Percentiles rank a stretch among this genome's conserved stretches.
phyloP scores from a whole-genome alignment of 1,139 yeast genomes.

The Geotrichum reessii region DNA sequence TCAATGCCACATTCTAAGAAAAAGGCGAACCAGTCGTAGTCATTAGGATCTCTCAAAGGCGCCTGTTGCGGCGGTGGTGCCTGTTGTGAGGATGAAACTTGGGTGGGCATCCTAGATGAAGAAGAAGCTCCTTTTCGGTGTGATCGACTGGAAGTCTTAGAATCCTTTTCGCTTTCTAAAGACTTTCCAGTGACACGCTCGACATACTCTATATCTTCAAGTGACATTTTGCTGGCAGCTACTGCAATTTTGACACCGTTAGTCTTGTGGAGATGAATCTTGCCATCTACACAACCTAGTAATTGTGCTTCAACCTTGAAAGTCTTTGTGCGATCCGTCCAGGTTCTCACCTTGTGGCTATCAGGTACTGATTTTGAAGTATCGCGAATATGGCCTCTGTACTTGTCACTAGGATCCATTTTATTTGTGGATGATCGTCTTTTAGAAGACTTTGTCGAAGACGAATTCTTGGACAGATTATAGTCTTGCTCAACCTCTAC shows the following conservation, averaged over 20 bases:
- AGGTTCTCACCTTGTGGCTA: slow-evolving; percentile 76
- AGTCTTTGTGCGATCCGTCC: slow-evolving; percentile 94
- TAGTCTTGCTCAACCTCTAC: slow-evolving; percentile 54
- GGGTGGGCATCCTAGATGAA: background rate
- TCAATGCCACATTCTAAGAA: slow-evolving; percentile 92
- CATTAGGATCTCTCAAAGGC: slow-evolving; percentile 24
- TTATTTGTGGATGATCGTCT: background rate
- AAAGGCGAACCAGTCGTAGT: slow-evolving; percentile 95
- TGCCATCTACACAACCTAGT: slow-evolving; percentile 88
- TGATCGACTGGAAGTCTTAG: background rate
- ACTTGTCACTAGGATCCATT: background rate
- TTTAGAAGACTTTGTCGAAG: slow-evolving; percentile 4
- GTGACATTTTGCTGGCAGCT: slow-evolving; percentile 74
- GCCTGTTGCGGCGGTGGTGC: background rate
- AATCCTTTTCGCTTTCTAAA: slow-evolving; percentile 33
- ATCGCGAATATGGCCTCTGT: background rate
- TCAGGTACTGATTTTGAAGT: slow-evolving; percentile 48
- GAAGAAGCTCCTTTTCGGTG: background rate
- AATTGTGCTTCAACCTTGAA: slow-evolving; percentile 97
- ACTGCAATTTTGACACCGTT: slow-evolving; percentile 98
- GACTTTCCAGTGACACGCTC: slow-evolving; percentile 73
- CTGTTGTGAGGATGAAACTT: background rate
- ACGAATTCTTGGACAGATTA: slow-evolving; percentile 19
- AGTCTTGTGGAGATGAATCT: slow-evolving; percentile 85
- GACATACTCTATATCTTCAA: slow-evolving; percentile 84